Evolutionary conservation across 2,329 filamentous ascomycete genomes (phyloP).

Genomic region (Boeremia exigua): DNA sequence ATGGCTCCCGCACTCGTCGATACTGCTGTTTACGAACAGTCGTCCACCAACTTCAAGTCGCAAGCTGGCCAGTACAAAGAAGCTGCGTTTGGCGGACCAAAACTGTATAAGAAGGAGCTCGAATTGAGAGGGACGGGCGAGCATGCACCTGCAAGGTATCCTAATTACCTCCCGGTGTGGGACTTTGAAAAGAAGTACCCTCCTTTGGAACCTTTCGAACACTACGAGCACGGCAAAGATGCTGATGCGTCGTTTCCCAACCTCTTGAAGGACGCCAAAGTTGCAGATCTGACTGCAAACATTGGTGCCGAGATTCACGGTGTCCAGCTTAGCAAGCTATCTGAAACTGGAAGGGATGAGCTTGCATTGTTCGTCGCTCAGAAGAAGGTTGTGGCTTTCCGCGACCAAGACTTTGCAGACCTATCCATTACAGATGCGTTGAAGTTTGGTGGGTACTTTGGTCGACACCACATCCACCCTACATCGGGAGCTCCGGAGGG

Average conservation of each 20-base stretch:
- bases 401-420: constrained; percentile 70
- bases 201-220: constrained; percentile 72
- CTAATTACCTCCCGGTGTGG: constrained; percentile 77
- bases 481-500: constrained; percentile 77
- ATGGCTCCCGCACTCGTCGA: constrained; percentile 56
- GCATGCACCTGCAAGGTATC: constrained; percentile 66
- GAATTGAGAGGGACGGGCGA: constrained; percentile 62
- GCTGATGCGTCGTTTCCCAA: constrained; percentile 74
- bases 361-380: constrained; percentile 76
- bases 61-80: constrained; percentile 49
- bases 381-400: constrained; percentile 78
- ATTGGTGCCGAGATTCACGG: constrained; percentile 76
- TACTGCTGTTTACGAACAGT: constrained; percentile 30
- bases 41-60: constrained; percentile 37
- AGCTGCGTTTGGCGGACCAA: constrained; percentile 51
- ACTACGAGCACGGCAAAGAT: constrained; percentile 77
- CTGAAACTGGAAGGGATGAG: constrained; percentile 74
- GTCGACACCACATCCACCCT: constrained; percentile 81
- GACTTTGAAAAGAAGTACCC: constrained; percentile 65
- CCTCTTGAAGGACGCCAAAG: constrained; percentile 62
- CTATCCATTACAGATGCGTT: constrained; percentile 73
- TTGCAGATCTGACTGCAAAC: constrained; percentile 71
- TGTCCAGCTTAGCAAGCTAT: constrained; percentile 73
- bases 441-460: constrained; percentile 76
- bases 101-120: constrained; percentile 55